Conservation (phyloP, 805 yeast species). For the Kuraishia ogatae region DNA sequence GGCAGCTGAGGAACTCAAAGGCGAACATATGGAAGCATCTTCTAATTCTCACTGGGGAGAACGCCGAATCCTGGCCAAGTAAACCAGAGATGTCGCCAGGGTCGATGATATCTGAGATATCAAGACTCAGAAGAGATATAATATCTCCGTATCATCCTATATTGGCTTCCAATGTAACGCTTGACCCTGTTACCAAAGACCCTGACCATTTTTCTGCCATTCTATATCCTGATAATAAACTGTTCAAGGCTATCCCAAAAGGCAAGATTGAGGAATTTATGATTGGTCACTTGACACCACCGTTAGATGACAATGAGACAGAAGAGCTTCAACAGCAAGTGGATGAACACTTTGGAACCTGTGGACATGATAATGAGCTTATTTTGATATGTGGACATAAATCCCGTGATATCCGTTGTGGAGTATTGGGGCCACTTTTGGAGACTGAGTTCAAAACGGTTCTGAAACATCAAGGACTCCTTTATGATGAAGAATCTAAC, state of each 20-base stretch:
- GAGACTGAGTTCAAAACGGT: constrained; percentile 39
- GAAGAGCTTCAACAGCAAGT: not conserved
- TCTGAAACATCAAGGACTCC: constrained; percentile 24
- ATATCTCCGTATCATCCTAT: constrained; percentile 40
- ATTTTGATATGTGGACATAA: constrained; percentile 61
- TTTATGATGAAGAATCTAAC: constrained; percentile 13
- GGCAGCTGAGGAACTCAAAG: constrained; percentile 37
- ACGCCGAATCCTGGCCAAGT: constrained; percentile 35
- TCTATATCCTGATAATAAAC: constrained; percentile 46
- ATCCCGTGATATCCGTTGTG: constrained; percentile 59
- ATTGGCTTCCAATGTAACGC: constrained; percentile 35
- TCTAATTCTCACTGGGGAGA: constrained; percentile 38
- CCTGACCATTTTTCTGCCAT: constrained; percentile 22
- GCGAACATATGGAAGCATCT: constrained; percentile 48
- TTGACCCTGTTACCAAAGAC: constrained; percentile 9
- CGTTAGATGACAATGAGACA: not conserved
- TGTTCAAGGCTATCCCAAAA: constrained; percentile 12
- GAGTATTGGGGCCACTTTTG: constrained; percentile 52
- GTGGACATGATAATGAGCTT: constrained; percentile 18
- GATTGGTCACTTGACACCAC: constrained; percentile 30
- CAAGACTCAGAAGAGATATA: constrained; percentile 20
- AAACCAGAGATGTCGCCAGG: constrained; percentile 41
- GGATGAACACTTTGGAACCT: constrained; percentile 9
- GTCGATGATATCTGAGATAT: constrained; percentile 32
- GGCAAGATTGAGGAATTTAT: constrained; percentile 26